These are phyloP conservation scores for Colletotrichum karsti DNA, from an alignment of 2,329 filamentous ascomycete genomes.

Conservation along the genomic window DNA sequence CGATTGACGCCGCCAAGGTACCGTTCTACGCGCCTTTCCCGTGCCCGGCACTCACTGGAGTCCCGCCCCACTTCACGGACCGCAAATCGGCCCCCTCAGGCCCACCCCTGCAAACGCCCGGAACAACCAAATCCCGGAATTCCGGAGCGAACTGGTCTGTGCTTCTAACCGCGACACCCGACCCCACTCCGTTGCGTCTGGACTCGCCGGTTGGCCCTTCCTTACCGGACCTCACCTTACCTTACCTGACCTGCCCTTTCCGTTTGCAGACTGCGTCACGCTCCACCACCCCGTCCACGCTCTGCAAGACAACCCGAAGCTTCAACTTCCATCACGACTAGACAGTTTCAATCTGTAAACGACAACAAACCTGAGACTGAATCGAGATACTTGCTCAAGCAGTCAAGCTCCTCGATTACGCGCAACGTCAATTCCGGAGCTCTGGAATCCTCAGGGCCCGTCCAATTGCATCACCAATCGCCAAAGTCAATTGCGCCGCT, in stretches of 20 bases:
- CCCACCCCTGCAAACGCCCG: neutral
- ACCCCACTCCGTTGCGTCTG: constrained; percentile 10
- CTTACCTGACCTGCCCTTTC: neutral
- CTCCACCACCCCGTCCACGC: neutral
- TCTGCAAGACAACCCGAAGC: constrained; percentile 6
- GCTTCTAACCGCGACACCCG: neutral
- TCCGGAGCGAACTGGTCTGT: neutral
- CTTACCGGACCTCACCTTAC: constrained; percentile 7
- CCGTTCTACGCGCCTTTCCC: no score
- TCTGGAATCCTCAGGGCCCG: neutral
- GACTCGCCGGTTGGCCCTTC: neutral
- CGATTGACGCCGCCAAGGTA: no score
- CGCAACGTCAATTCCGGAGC: neutral
- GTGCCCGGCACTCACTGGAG: neutral
- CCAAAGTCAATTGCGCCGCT: constrained; percentile 5
- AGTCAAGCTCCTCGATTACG: neutral
- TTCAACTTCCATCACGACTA: constrained; percentile 3
- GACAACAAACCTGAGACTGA: neutral
- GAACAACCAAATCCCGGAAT: neutral
- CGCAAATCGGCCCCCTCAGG: neutral
- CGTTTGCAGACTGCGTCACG: constrained; percentile 15
- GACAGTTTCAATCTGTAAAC: neutral
- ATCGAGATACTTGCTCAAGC: neutral
- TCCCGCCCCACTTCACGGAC: neutral
- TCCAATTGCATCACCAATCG: neutral